Conservation (phyloP, 148 eudicot genomes). For the Vaccinium vitisidaea region DNA sequence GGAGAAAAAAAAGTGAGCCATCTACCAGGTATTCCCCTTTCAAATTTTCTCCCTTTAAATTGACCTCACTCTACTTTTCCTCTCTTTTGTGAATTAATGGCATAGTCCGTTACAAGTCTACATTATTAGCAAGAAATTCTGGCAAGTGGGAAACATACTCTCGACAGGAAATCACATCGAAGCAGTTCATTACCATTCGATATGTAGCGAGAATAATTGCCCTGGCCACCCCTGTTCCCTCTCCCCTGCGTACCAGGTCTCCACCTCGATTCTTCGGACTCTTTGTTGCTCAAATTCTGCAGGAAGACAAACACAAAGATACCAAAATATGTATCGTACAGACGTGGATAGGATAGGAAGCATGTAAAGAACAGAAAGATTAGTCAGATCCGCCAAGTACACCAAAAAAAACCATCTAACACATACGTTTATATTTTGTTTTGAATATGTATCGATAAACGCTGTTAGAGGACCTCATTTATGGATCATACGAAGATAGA, state of each 20-base stretch:
- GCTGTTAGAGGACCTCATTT: background rate
- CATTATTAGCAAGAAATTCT: background rate
- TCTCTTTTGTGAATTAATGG: no score
- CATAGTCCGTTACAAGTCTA: background rate
- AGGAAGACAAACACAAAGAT: constrained; percentile 14
- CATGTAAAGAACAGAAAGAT: background rate
- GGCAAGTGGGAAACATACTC: background rate
- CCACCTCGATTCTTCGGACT: constrained; percentile 45
- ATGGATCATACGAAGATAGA: background rate
- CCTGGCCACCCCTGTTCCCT: constrained; percentile 56
- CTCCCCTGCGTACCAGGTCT: constrained; percentile 46
- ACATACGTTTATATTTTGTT: background rate
- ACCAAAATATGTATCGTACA: background rate
- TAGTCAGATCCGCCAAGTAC: background rate
- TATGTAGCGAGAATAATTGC: constrained; percentile 37
- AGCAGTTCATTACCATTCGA: constrained; percentile 33
- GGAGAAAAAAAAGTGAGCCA: no score
- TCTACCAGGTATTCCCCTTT: no score
- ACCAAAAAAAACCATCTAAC: background rate
- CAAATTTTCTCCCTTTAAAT: no score
- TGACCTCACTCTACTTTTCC: no score
- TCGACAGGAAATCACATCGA: background rate
- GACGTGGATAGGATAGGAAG: background rate
- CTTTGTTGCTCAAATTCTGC: constrained; percentile 40
- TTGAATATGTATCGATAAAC: background rate